These are phyloP conservation scores for Heritiera fomes DNA, from an alignment of 345 rosid genomes.

Conservation along the genomic window DNA sequence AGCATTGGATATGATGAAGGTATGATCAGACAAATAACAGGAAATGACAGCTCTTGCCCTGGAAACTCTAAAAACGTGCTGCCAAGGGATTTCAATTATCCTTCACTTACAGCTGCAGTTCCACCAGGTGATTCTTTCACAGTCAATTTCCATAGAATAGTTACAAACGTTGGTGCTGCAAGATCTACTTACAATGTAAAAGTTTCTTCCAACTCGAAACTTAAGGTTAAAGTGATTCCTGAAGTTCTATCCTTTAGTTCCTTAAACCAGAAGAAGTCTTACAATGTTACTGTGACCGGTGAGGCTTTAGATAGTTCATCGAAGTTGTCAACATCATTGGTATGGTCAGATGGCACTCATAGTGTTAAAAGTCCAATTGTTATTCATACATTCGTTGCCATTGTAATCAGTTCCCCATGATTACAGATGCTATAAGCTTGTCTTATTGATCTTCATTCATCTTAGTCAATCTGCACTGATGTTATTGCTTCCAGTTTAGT, in stretches of 20 bases:
- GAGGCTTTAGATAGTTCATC: not conserved
- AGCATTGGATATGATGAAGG: constrained; percentile 28
- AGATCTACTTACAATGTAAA: constrained; percentile 13
- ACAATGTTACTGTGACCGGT: constrained; percentile 17
- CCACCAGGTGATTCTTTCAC: not conserved
- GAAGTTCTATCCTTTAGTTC: constrained; percentile 18
- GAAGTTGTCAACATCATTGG: not conserved
- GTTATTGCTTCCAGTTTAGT: not conserved
- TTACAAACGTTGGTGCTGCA: constrained; percentile 25
- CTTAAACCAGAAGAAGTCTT: constrained; percentile 21
- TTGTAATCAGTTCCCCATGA: not conserved
- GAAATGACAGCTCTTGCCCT: constrained; percentile 16
- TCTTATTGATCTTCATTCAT: not conserved
- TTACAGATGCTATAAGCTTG: not conserved
- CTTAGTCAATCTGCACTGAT: not conserved
- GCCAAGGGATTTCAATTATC: constrained; percentile 24
- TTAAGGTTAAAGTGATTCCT: constrained; percentile 18
- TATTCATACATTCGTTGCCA: not conserved
- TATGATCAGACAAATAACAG: constrained; percentile 24
- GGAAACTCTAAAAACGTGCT: not conserved
- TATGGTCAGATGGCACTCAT: constrained; percentile 27
- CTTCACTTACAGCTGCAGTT: constrained; percentile 20
- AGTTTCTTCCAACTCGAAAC: not conserved
- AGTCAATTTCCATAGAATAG: constrained; percentile 23
- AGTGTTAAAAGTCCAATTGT: constrained; percentile 9